phyloP scores from a whole-genome alignment of 306 rosid species.

The Benincasa hispida region DNA sequence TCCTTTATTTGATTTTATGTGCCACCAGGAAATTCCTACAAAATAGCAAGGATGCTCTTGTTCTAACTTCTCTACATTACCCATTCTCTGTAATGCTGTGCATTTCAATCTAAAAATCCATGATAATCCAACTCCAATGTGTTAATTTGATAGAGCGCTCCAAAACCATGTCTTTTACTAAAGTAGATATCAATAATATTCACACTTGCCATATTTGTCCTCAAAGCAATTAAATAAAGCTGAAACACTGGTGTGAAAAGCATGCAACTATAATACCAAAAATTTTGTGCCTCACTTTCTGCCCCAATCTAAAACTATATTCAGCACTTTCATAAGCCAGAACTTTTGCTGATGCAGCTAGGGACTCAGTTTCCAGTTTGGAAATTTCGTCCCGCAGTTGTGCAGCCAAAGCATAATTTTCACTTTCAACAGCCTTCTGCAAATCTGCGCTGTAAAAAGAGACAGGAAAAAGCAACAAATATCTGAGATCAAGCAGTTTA shows the following conservation, averaged over 20 bases:
- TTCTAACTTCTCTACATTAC: background rate
- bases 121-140: background rate
- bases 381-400: conserved; percentile 61
- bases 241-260: conserved; percentile 5
- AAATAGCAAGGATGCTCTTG: background rate
- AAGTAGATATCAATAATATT: background rate
- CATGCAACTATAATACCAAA: conserved; percentile 34
- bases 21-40: background rate
- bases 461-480: conserved; percentile 6
- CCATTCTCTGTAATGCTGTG: background rate
- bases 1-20: background rate
- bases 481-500: background rate
- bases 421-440: conserved; percentile 60
- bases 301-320: conserved; percentile 76
- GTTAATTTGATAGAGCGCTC: background rate
- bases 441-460: conserved; percentile 58
- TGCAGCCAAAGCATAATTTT: conserved; percentile 74
- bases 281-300: conserved; percentile 63
- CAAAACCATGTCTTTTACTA: background rate
- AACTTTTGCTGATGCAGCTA: conserved; percentile 75
- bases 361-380: conserved; percentile 66
- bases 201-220: background rate
- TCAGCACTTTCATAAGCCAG: conserved; percentile 70
- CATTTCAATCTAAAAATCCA: background rate
- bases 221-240: conserved; percentile 9